Conservation (phyloP, 1,284 basidiomycete genomes). For the Pyrrhoderma lamaoense region DNA sequence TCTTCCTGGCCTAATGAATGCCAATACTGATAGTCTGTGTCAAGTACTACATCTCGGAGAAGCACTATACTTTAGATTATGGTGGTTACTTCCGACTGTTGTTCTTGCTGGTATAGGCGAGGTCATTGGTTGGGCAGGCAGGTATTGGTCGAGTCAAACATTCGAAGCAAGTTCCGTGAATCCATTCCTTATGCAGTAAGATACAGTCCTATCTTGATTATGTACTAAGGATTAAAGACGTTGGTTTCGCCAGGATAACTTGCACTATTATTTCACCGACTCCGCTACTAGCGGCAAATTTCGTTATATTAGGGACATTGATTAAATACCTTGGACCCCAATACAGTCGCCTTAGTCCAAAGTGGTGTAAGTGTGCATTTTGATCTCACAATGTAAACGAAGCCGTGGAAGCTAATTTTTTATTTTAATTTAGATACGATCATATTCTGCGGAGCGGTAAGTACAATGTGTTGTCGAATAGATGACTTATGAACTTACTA, state of each 20-base stretch:
- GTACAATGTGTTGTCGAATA: slow-evolving; percentile 12
- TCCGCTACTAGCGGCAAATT: slow-evolving; percentile 42
- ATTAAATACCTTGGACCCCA: slow-evolving; percentile 35
- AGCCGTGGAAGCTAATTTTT: not conserved
- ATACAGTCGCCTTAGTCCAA: slow-evolving; percentile 32
- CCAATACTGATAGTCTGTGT: not conserved
- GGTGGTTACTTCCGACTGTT: slow-evolving; percentile 34
- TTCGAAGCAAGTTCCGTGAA: slow-evolving; percentile 20
- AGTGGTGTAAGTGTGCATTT: slow-evolving; percentile 26
- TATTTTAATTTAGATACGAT: slow-evolving; percentile 27
- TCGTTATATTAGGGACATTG: slow-evolving; percentile 41
- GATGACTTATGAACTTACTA: slow-evolving; percentile 15
- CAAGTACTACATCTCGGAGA: slow-evolving; percentile 31
- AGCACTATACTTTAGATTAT: slow-evolving; percentile 29
- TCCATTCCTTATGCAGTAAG: slow-evolving; percentile 42
- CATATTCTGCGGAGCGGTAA: slow-evolving; percentile 28
- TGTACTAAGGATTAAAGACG: not conserved
- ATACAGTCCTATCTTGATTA: slow-evolving; percentile 6
- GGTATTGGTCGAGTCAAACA: slow-evolving; percentile 30
- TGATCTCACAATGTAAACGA: not conserved
- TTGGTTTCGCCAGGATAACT: slow-evolving; percentile 28
- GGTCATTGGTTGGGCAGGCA: slow-evolving; percentile 34
- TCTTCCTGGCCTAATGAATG: not conserved
- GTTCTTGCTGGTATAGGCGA: slow-evolving; percentile 32
- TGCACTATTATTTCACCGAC: slow-evolving; percentile 40